A percentile compares a stretch with the other conserved stretches of the same genome.
phyloP scores from a whole-genome alignment of 768 basidiomycete genomes.

The Cytidiella melzeri region DNA sequence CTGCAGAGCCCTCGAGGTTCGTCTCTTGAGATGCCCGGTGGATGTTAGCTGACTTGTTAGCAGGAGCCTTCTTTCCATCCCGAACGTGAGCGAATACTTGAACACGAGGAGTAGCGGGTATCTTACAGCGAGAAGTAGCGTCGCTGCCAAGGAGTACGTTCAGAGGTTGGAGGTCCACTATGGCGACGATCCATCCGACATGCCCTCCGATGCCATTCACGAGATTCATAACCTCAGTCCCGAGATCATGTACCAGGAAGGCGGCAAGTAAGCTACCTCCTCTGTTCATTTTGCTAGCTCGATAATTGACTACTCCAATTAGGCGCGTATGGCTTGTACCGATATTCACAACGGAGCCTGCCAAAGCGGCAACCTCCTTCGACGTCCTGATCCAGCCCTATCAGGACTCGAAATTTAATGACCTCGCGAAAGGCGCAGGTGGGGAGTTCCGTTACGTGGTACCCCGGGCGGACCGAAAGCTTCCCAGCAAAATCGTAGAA shows the following conservation, averaged over 20 bases:
- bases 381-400: conserved; percentile 2
- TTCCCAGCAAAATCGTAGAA: conserved; percentile 1
- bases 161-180: conserved; percentile 3
- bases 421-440: conserved; percentile 1
- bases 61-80: background rate
- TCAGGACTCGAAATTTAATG: conserved; percentile 1
- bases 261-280: background rate
- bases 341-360: background rate
- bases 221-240: background rate
- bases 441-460: conserved; percentile 7
- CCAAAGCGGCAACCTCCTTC: conserved; percentile 4
- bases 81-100: background rate
- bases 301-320: background rate
- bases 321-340: conserved; percentile 5
- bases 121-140: background rate
- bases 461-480: background rate
- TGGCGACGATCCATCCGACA: background rate
- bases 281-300: background rate
- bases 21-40: background rate
- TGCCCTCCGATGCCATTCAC: background rate
- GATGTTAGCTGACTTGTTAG: background rate
- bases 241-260: background rate
- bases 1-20: background rate
- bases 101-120: background rate
- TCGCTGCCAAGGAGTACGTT: conserved; percentile 1